These are phyloP conservation scores for Trichoderma afroharzianum DNA, from an alignment of 2,329 filamentous ascomycete genomes.

Conservation along the genomic window DNA sequence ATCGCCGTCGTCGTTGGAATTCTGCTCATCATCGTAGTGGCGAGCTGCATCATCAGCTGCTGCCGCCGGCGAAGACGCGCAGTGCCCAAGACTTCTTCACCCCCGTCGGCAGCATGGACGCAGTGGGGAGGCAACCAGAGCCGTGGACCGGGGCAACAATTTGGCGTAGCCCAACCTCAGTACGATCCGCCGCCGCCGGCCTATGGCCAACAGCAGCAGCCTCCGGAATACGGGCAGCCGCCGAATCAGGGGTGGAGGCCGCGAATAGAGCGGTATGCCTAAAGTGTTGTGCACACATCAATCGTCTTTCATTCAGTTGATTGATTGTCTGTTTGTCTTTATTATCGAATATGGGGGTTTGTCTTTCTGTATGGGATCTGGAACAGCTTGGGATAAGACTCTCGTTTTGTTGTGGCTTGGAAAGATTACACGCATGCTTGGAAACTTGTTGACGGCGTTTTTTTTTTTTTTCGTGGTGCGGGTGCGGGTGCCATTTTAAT, in stretches of 20 bases:
- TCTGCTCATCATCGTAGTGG: constrained; percentile 65
- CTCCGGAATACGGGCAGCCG: constrained; percentile 4
- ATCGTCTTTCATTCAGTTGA: neutral
- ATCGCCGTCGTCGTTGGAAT: constrained; percentile 68
- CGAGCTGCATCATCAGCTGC: constrained; percentile 61
- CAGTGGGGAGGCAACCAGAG: neutral
- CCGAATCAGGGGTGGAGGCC: constrained; percentile 18
- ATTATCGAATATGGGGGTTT: neutral
- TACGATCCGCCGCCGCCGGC: constrained; percentile 12
- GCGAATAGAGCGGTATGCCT: constrained; percentile 32
- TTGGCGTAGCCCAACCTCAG: neutral
- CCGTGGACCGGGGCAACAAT: neutral
- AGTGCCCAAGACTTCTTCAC: constrained; percentile 23
- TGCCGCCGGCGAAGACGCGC: constrained; percentile 28
- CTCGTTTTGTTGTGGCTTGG: neutral
- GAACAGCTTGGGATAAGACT: neutral
- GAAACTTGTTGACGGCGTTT: constrained; percentile 1
- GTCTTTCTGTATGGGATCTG: neutral
- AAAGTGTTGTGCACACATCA: neutral
- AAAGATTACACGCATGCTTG: neutral
- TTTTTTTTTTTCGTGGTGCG: neutral
- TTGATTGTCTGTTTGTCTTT: neutral
- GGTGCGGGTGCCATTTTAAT: neutral
- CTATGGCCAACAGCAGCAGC: constrained; percentile 1
- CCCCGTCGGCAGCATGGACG: constrained; percentile 20